Evolutionary conservation across 495 filamentous ascomycete species (phyloP).

Genomic region (Beverwykella pulmonaria): DNA sequence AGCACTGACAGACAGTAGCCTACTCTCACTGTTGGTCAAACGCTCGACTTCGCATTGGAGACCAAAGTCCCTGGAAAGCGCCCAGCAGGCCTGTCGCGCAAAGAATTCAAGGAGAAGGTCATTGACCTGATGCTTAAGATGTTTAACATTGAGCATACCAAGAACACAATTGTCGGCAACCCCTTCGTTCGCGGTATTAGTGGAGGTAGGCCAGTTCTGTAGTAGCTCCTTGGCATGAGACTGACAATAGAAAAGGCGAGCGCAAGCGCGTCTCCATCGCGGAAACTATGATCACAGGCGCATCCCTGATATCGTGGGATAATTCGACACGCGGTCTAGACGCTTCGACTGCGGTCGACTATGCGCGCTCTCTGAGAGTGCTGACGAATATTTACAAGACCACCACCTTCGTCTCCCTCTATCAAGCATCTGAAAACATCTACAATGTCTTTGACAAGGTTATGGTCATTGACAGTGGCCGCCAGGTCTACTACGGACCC

Average conservation of each 20-base stretch:
- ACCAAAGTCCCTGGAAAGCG: constrained; percentile 77
- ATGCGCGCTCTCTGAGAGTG: constrained; percentile 70
- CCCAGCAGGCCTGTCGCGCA: constrained; percentile 64
- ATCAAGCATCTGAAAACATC: constrained; percentile 83
- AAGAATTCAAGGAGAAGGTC: constrained; percentile 71
- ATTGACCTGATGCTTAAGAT: constrained; percentile 74
- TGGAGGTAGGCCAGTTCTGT: constrained; percentile 55
- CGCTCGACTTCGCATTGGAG: constrained; percentile 79
- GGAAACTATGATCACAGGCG: constrained; percentile 71
- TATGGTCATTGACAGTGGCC: constrained; percentile 76
- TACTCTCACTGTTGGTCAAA: constrained; percentile 81
- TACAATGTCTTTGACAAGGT: constrained; percentile 89
- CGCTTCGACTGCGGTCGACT: constrained; percentile 78
- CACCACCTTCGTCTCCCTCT: constrained; percentile 78
- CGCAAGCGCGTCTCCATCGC: constrained; percentile 77
- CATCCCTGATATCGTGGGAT: constrained; percentile 76
- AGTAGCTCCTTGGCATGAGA: background rate
- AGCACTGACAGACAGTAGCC: constrained; percentile 44
- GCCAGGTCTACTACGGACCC: constrained; percentile 80
- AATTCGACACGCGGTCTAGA: constrained; percentile 85
- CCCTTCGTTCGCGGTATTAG: constrained; percentile 81
- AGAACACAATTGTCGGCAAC: constrained; percentile 79
- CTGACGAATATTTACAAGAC: constrained; percentile 79
- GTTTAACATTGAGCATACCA: constrained; percentile 86
- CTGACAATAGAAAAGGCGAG: constrained; percentile 49